Evolutionary conservation across 139 green algal species (phyloP).

Genomic region (Picochlorum sp.): DNA sequence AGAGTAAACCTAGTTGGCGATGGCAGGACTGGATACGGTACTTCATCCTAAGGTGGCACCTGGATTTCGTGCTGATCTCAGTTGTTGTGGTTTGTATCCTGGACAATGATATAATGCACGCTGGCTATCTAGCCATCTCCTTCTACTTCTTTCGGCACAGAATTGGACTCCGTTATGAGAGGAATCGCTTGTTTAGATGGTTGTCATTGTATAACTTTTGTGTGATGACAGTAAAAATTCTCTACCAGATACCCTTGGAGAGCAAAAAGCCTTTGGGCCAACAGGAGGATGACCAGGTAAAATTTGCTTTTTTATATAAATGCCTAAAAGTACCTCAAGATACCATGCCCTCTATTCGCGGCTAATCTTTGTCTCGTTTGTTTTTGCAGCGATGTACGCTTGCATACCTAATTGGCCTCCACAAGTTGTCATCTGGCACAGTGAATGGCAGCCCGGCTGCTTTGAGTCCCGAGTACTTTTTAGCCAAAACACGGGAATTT

Average conservation of each 20-base stretch:
- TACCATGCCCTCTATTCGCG: too few species aligned
- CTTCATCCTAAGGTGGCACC: slow-evolving; percentile 34
- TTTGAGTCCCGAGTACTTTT: too few species aligned
- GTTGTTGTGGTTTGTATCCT: slow-evolving; percentile 44
- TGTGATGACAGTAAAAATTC: slow-evolving; percentile 46
- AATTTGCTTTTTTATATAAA: too few species aligned
- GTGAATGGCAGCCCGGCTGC: not conserved
- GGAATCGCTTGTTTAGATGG: slow-evolving; percentile 43
- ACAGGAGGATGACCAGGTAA: too few species aligned
- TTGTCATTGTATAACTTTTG: slow-evolving; percentile 60
- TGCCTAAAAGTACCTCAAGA: too few species aligned
- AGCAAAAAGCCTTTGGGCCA: too few species aligned
- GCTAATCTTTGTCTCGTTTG: too few species aligned
- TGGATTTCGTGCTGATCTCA: slow-evolving; percentile 36
- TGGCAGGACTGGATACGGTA: slow-evolving; percentile 40
- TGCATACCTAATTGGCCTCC: slow-evolving; percentile 57
- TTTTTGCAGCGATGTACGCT: too few species aligned
- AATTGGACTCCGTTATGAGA: slow-evolving; percentile 21
- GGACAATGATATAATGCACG: slow-evolving; percentile 67
- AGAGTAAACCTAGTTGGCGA: slow-evolving; percentile 25
- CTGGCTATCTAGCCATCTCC: slow-evolving; percentile 59
- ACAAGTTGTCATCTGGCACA: slow-evolving; percentile 43
- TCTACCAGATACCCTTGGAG: slow-evolving; percentile 44
- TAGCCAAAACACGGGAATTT: slow-evolving; percentile 10
- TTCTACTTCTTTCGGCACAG: slow-evolving; percentile 58